phyloP scores from a whole-genome alignment of 352 stramenopile genomes.

The Globisporangium emineosum region DNA sequence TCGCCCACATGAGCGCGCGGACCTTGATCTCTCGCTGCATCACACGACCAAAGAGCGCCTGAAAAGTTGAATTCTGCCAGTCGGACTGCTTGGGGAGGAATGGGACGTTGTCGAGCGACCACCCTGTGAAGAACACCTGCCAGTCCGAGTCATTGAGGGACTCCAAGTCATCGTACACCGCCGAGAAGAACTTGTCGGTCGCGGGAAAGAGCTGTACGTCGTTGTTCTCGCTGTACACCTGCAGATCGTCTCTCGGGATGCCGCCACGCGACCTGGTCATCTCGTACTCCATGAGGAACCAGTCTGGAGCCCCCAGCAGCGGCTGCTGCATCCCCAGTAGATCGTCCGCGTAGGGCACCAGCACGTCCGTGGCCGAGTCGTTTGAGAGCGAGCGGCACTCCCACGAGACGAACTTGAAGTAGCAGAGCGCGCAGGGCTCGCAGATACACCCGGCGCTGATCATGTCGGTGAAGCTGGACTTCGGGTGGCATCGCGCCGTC shows the following conservation, averaged over 20 bases:
- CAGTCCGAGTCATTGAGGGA: slow-evolving; percentile 11
- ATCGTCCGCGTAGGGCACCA: slow-evolving; percentile 11
- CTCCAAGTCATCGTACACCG: slow-evolving; percentile 25
- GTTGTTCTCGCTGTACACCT: slow-evolving; percentile 22
- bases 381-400: slow-evolving; percentile 14
- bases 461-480: slow-evolving; percentile 19
- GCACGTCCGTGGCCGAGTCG: slow-evolving; percentile 1
- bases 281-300: slow-evolving; percentile 32
- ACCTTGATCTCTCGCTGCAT: slow-evolving; percentile 9
- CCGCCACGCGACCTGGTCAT: slow-evolving; percentile 24
- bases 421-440: slow-evolving; percentile 26
- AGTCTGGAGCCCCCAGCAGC: slow-evolving; percentile 19
- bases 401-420: slow-evolving; percentile 22
- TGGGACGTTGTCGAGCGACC: slow-evolving; percentile 16
- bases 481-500: slow-evolving; percentile 11
- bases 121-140: slow-evolving; percentile 12
- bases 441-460: slow-evolving; percentile 29
- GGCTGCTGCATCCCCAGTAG: slow-evolving; percentile 22
- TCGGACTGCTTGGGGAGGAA: slow-evolving; percentile 1
- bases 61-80: slow-evolving; percentile 16
- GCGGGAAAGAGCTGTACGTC: slow-evolving; percentile 21
- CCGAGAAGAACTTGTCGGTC: slow-evolving; percentile 28
- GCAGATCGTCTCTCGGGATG: slow-evolving; percentile 20
- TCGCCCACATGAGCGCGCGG: slow-evolving; percentile 2
- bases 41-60: slow-evolving; percentile 8